Evolutionary conservation across 2,329 filamentous ascomycete genomes (phyloP).

Genomic region (Penicillium sp.): DNA sequence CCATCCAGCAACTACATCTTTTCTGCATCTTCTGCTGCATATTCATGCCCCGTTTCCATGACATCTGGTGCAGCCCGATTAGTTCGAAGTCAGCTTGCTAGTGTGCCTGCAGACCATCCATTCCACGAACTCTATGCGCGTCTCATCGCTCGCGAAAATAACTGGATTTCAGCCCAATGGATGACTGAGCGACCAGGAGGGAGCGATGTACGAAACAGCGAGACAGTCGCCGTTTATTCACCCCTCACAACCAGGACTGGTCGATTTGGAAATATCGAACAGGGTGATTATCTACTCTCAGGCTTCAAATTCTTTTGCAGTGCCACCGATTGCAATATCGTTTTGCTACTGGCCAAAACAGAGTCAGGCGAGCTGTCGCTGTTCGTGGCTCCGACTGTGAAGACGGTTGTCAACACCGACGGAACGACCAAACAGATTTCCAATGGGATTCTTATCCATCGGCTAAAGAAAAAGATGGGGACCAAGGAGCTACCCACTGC

Average conservation of each 20-base stretch:
- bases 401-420: slow-evolving; percentile 21
- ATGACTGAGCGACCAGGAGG: slow-evolving; percentile 73
- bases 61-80: slow-evolving; percentile 28
- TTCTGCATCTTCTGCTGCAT: slow-evolving; percentile 27
- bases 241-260: slow-evolving; percentile 23
- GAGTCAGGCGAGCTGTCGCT: slow-evolving; percentile 54
- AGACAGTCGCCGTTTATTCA: slow-evolving; percentile 56
- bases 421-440: slow-evolving; percentile 40
- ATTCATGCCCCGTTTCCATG: slow-evolving; percentile 30
- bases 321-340: slow-evolving; percentile 65
- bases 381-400: slow-evolving; percentile 65
- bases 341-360: slow-evolving; percentile 64
- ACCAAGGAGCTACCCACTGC: slow-evolving; percentile 62
- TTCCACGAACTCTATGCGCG: slow-evolving; percentile 15
- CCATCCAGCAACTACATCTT: slow-evolving; percentile 26
- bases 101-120: slow-evolving; percentile 21
- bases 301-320: slow-evolving; percentile 74
- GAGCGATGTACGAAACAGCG: slow-evolving; percentile 68
- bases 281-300: slow-evolving; percentile 47
- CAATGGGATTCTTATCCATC: slow-evolving; percentile 66
- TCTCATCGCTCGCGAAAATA: slow-evolving; percentile 16
- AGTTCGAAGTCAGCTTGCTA: slow-evolving; percentile 13
- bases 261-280: slow-evolving; percentile 16
- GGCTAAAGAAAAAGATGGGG: background rate
- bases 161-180: slow-evolving; percentile 75